Conservation (phyloP, 1,139 yeast genomes). For the Magnusiomyces ingens region DNA sequence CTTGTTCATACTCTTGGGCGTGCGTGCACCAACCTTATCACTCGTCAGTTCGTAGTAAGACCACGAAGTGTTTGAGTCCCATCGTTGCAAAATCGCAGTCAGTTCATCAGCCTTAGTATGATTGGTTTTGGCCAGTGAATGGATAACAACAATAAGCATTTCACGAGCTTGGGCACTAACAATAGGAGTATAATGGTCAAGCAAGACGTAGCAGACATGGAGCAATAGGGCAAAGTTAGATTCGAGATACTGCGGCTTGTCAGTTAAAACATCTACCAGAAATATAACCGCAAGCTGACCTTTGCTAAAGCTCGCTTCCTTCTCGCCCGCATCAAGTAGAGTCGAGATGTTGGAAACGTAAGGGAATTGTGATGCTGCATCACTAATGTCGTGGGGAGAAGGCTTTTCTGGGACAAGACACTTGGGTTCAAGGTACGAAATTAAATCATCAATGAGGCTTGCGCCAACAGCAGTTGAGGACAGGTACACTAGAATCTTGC, state of each 20-base stretch:
- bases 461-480: slow-evolving; percentile 55
- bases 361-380: slow-evolving; percentile 42
- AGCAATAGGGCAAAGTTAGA: slow-evolving; percentile 62
- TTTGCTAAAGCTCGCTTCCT: slow-evolving; percentile 72
- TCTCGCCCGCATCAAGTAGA: slow-evolving; percentile 46
- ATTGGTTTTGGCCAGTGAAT: slow-evolving; percentile 39
- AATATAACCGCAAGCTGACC: slow-evolving; percentile 85
- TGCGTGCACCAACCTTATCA: slow-evolving; percentile 73
- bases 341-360: slow-evolving; percentile 68
- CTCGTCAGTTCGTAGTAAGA: slow-evolving; percentile 76
- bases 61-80: slow-evolving; percentile 55
- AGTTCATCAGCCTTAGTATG: slow-evolving; percentile 45
- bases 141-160: slow-evolving; percentile 65
- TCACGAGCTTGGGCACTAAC: slow-evolving; percentile 83
- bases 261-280: slow-evolving; percentile 68
- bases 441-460: slow-evolving; percentile 54
- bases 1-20: slow-evolving; percentile 84
- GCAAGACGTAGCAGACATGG: slow-evolving; percentile 71
- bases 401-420: slow-evolving; percentile 73
- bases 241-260: slow-evolving; percentile 31
- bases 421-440: slow-evolving; percentile 70
- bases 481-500: slow-evolving; percentile 75
- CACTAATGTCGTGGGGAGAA: slow-evolving; percentile 29
- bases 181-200: slow-evolving; percentile 79
- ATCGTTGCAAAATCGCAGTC: slow-evolving; percentile 41